These are phyloP conservation scores for Hypoxylon fragiforme DNA, from an alignment of 495 filamentous ascomycete genomes.

Conservation along the genomic window DNA sequence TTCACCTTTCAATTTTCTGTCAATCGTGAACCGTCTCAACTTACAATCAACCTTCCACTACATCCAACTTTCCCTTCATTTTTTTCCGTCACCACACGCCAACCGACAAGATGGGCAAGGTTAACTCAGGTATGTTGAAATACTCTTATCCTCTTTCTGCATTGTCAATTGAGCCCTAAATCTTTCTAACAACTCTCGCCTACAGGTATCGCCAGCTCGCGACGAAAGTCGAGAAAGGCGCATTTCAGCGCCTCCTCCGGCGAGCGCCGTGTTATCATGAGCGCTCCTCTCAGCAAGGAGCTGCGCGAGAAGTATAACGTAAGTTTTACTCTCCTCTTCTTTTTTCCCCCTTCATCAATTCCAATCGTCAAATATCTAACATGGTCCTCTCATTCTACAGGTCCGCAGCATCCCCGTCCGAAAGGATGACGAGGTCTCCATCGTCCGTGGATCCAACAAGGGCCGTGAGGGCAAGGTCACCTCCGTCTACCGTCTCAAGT, in stretches of 20 bases:
- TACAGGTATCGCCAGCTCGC: conserved; percentile 74
- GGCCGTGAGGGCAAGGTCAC: conserved; percentile 95
- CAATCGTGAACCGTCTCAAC: conserved; percentile 21
- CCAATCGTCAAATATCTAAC: conserved; percentile 15
- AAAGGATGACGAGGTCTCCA: conserved; percentile 93
- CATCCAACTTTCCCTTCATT: conserved; percentile 8
- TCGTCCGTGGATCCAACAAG: conserved; percentile 88
- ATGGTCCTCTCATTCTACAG: conserved; percentile 45
- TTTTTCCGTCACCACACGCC: conserved; percentile 29
- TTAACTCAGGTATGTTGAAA: conserved; percentile 52
- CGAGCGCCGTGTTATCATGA: conserved; percentile 91
- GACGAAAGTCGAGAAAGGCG: conserved; percentile 96
- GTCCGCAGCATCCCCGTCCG: conserved; percentile 96
- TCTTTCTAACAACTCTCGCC: conserved; percentile 8
- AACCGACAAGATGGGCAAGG: conserved; percentile 59
- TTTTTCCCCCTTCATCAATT: not conserved
- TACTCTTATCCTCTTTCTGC: not conserved
- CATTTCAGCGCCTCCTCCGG: conserved; percentile 93
- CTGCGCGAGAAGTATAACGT: conserved; percentile 95
- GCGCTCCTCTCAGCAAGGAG: conserved; percentile 91
- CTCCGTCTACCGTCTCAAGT: conserved; percentile 97
- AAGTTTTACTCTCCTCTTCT: conserved; percentile 40
- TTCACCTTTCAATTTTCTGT: conserved; percentile 7
- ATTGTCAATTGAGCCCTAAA: conserved; percentile 21
- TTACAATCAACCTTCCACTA: not conserved